Evolutionary conservation across 106 monocot species (phyloP).

Genomic region (Vanilla planifolia): DNA sequence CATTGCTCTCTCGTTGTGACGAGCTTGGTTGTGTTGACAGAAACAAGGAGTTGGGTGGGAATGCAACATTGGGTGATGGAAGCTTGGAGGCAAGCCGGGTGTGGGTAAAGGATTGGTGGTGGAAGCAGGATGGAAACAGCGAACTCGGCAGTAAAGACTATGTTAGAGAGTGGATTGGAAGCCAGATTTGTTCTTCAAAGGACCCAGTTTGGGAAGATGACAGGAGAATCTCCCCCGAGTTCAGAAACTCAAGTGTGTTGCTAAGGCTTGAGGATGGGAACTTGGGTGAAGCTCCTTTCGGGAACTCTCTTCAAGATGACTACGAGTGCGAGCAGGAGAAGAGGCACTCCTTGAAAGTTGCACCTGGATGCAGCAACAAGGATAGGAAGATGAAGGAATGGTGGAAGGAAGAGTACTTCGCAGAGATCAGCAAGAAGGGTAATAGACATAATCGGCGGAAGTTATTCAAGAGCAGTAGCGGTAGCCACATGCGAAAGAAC

Average conservation of each 20-base stretch:
- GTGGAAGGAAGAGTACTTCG: constrained; percentile 93
- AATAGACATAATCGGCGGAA: constrained; percentile 35
- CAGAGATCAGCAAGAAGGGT: constrained; percentile 60
- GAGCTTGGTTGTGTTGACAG: neutral
- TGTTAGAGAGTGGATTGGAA: constrained; percentile 35
- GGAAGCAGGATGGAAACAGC: constrained; percentile 72
- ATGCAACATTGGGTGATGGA: constrained; percentile 6
- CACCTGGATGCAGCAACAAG: constrained; percentile 10
- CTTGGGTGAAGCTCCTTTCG: neutral
- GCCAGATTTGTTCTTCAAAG: constrained; percentile 5
- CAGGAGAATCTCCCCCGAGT: constrained; percentile 6
- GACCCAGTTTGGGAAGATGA: constrained; percentile 41
- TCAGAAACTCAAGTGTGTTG: neutral
- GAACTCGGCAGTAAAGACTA: constrained; percentile 66
- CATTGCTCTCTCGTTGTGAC: constrained; percentile 18
- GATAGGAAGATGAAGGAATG: constrained; percentile 45
- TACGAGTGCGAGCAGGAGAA: too few relatives aligned
- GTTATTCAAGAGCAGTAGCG: constrained; percentile 6
- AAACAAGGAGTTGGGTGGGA: neutral
- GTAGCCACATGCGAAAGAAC: constrained; percentile 24
- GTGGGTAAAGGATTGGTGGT: constrained; percentile 78
- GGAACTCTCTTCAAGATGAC: neutral
- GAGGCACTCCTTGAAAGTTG: too few relatives aligned
- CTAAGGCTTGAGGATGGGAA: neutral
- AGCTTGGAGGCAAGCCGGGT: constrained; percentile 19